These are phyloP conservation scores for Xylariaceae sp. DNA, from an alignment of 2,329 filamentous ascomycete species.

Conservation along the genomic window DNA sequence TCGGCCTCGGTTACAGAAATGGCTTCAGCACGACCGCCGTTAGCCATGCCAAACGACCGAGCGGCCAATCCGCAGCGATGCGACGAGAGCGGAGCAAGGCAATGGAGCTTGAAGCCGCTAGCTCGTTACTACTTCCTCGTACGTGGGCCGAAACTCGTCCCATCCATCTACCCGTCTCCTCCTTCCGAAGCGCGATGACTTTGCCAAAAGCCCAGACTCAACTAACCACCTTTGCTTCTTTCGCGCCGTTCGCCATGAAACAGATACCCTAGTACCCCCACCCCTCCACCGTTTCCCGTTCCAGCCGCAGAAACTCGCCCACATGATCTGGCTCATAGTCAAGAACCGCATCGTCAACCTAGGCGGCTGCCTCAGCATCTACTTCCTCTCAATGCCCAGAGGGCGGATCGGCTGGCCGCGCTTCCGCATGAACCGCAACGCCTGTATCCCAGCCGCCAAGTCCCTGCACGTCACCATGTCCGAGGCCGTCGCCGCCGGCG, in stretches of 20 bases:
- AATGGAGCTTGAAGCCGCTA: constrained; percentile 1
- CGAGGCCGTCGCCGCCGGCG: constrained; percentile 54
- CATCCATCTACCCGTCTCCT: background rate
- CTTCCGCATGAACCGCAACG: constrained; percentile 39
- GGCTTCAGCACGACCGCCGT: constrained; percentile 15
- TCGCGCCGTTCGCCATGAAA: background rate
- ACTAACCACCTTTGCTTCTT: background rate
- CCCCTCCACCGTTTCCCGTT: constrained; percentile 28
- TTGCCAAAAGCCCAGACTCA: background rate
- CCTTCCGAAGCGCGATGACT: background rate
- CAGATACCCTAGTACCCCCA: constrained; percentile 28
- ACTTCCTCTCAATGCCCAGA: constrained; percentile 40
- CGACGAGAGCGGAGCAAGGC: background rate
- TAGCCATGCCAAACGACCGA: background rate
- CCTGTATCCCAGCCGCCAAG: constrained; percentile 48
- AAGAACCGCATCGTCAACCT: constrained; percentile 35
- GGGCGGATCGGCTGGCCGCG: constrained; percentile 36
- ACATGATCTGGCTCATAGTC: constrained; percentile 24
- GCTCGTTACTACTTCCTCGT: constrained; percentile 21
- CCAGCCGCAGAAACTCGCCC: constrained; percentile 21
- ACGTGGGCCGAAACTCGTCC: constrained; percentile 6
- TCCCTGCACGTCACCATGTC: constrained; percentile 57
- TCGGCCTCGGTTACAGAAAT: constrained; percentile 11
- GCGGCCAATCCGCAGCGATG: background rate
- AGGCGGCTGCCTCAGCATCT: constrained; percentile 34